Percentiles rank a stretch among this genome's conserved stretches.
phyloP scores from a whole-genome alignment of 371 early-diverging fungal species.

The Fennellomyces sp. region DNA sequence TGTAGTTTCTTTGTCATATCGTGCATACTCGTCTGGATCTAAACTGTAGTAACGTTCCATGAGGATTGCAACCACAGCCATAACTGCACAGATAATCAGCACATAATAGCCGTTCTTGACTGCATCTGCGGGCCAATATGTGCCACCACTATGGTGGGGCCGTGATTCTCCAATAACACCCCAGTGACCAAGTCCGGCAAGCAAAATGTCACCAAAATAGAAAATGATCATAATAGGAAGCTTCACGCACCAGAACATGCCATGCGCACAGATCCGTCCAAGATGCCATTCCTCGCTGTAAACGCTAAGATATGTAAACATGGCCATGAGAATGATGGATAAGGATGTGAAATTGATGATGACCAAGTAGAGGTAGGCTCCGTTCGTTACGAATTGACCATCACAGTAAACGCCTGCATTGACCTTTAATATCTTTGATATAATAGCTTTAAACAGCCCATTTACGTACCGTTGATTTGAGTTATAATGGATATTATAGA shows the following conservation, averaged over 20 bases:
- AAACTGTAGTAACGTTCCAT: constrained; percentile 45
- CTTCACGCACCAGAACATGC: constrained; percentile 60
- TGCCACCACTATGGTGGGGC: constrained; percentile 23
- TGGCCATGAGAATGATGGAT: constrained; percentile 40
- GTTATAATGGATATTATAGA: constrained; percentile 47
- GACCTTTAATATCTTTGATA: not conserved
- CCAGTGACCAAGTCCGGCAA: constrained; percentile 25
- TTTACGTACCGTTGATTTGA: constrained; percentile 30
- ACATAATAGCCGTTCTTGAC: constrained; percentile 50
- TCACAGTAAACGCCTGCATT: constrained; percentile 32
- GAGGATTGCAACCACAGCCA: constrained; percentile 36
- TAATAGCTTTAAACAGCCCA: no score
- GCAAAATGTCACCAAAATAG: constrained; percentile 46
- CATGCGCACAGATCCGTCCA: constrained; percentile 40
- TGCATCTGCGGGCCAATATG: constrained; percentile 41
- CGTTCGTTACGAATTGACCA: constrained; percentile 33
- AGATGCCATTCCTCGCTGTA: constrained; percentile 42
- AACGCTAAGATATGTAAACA: constrained; percentile 49
- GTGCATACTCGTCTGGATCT: constrained; percentile 14
- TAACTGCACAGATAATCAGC: constrained; percentile 37
- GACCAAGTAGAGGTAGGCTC: constrained; percentile 44
- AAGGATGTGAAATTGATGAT: constrained; percentile 47
- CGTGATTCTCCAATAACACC: constrained; percentile 39
- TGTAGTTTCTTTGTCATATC: not conserved
- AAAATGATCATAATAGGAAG: constrained; percentile 55